These are phyloP conservation scores for Trametes sp. DNA, from an alignment of 1,284 basidiomycete genomes.

Conservation along the genomic window DNA sequence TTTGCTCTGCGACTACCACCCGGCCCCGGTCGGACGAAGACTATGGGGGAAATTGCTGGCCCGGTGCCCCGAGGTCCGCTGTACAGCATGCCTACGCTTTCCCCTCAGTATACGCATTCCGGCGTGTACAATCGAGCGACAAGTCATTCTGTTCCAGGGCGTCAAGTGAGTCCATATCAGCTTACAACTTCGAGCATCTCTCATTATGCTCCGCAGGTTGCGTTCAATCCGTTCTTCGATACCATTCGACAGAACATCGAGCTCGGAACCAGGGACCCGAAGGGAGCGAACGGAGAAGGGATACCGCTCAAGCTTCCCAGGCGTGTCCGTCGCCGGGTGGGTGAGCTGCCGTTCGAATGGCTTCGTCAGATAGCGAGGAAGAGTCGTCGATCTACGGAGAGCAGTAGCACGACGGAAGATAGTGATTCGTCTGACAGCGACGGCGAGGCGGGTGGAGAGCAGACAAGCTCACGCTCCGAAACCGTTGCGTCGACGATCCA, in stretches of 20 bases:
- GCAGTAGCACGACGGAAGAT: constrained; percentile 27
- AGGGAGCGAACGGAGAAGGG: constrained; percentile 62
- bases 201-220: too few species aligned
- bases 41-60: constrained; percentile 1
- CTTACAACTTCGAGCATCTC: too few species aligned
- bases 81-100: constrained; percentile 32
- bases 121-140: constrained; percentile 13
- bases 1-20: constrained; percentile 26
- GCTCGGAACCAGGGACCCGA: constrained; percentile 73
- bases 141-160: constrained; percentile 30
- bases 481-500: neutral
- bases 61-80: constrained; percentile 23
- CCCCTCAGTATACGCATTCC: constrained; percentile 24
- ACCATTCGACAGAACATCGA: constrained; percentile 96
- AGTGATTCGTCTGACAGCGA: constrained; percentile 28
- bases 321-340: constrained; percentile 65
- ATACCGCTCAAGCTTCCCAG: constrained; percentile 80
- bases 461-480: neutral
- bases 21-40: constrained; percentile 16
- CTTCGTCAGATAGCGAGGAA: constrained; percentile 73
- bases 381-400: constrained; percentile 46
- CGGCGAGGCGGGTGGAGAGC: constrained; percentile 3
- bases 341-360: constrained; percentile 86
- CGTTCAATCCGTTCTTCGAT: constrained; percentile 92
- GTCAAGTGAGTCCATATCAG: constrained; percentile 20